Base-by-base conservation (phyloP, 306 rosid genomes). In the Citrullus colocynthis region DNA sequence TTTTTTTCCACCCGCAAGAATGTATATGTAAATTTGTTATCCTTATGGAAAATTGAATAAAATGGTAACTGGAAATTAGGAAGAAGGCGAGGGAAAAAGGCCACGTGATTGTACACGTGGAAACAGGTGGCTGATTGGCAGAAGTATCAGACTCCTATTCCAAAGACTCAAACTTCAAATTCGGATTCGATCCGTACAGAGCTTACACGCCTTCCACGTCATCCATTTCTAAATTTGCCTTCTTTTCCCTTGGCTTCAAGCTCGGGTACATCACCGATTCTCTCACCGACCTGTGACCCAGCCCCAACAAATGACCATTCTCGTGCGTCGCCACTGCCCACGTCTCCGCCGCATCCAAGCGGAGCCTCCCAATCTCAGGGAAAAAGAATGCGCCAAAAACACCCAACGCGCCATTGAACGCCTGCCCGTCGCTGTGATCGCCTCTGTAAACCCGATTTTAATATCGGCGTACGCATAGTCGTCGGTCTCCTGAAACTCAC, bases 301-400 rank as follows among this genome's bases (percentile, higher is more conserved):
- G 70, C 37, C 98, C 97, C 24, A 93, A 80, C 87, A 93, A 41
- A 78, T 93, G 98, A 5, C 98, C 98, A 9, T 91, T 93, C 88
- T 93, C 98, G 36, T 93, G 97, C 2, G 89, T 83, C 6, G 90
- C 97, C 52, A 93, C 96, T 16, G 94, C 87, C 98, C 96, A 90
- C 0, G 84, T 91, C 89, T 93, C 98, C 2, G 90, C 93, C 55
- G 88, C 97, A 3, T 93, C 98, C 0, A 93, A 91, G 85, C 90
- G 97, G 66, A 93, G 85, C 78, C 91, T 61, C 36, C 97, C 98
- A 0, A 86, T 93, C 85, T 88, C 89, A 0, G 97, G 97, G 93
- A 89, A 56, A 93, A 93, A 0, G 97, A 91, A 80, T 93, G 98
- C 0, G 98, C 98, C 36, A 93, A 32, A 32, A 74, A 89, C 91